These are phyloP conservation scores for Cyclotella distinguenda DNA, from an alignment of 108 stramenopile species.

Conservation along the genomic window DNA sequence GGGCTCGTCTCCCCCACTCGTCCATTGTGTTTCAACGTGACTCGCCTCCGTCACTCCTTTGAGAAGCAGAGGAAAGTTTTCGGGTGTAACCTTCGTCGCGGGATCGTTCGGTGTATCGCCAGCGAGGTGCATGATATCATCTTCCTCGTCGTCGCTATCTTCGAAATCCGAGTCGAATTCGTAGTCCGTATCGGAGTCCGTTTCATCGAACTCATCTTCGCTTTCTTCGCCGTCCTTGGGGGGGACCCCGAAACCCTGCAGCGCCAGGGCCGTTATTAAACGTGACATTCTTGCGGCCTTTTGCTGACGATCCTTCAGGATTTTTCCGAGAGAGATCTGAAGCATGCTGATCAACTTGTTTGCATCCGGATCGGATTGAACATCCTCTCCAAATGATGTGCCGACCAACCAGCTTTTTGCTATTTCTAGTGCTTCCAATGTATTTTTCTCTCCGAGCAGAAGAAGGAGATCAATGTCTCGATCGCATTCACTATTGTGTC, in stretches of 20 bases:
- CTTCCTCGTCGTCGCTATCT: conserved; percentile 20
- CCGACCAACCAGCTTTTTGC: conserved; percentile 28
- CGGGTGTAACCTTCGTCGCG: background rate
- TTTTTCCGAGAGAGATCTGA: conserved; percentile 16
- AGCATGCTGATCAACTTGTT: conserved; percentile 27
- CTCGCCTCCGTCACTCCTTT: conserved; percentile 1
- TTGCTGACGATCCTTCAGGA: conserved; percentile 20
- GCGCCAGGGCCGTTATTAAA: conserved; percentile 3
- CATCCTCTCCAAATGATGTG: conserved; percentile 12
- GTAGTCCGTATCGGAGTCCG: conserved; percentile 27
- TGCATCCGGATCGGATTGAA: conserved; percentile 11
- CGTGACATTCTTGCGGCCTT: conserved; percentile 15
- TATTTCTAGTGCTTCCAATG: conserved; percentile 29
- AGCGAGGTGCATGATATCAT: conserved; percentile 1
- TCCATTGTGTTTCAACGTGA: background rate
- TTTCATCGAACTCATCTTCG: conserved; percentile 23
- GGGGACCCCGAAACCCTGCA: background rate
- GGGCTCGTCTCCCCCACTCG: background rate
- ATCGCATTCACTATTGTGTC: background rate
- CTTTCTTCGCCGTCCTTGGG: background rate
- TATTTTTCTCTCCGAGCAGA: conserved; percentile 29
- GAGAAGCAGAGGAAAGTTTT: conserved; percentile 2
- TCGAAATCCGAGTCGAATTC: conserved; percentile 17
- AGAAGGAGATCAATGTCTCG: conserved; percentile 8
- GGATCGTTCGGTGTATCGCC: background rate